Evolutionary conservation across 208 protist genomes (phyloP), one percentile per base, ranked within the genome.

Genomic region (Acanthamoeba healyi): DNA sequence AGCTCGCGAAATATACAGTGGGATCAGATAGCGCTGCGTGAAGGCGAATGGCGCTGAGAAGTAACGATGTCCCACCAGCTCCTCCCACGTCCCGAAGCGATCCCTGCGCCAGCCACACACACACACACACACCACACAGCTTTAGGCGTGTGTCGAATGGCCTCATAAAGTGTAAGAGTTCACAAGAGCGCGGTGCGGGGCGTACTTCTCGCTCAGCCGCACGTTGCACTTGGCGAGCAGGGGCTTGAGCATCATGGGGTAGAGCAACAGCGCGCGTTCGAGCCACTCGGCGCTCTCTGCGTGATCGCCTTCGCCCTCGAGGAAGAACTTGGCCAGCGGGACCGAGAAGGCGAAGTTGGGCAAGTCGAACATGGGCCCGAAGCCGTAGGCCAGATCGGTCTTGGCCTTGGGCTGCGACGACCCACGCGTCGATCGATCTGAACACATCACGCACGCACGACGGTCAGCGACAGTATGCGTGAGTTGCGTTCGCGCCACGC

Each of bases 271-370:
- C 3, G 51, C 82, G 36, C 82, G 82, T 24, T 90, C 54, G 34
- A 90, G 82, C 82, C 49, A 90, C 19, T 90, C 36, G 26, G 49
- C 82, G 40, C 74, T 84, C n/a, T 84, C 74, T 3, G 74, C 26
- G 74, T 84, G 74, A 42, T 84, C 74, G 29, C 74, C 74, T 44
- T 90, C 82, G 49, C 82, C 54, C 54, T 90, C 82, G 32, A 90
- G 26, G 36, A 51, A 46, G 82, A 90, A 90, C 32, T 72, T 63
- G 58, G 82, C 82, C 34, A 90, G 32, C 24, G 82, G 54, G 12
- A 70, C 49, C 12, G 82, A 90, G 56, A 72, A 90, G 54, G 82
- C 82, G 32, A 90, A 90, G 82, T 90, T 90, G 58, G 82, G 82
- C n/a, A 70, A 54, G 15, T 72, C 49, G 54, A 90, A 72, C 74